phyloP scores from a whole-genome alignment of 2,329 filamentous ascomycete species.

The Aureobasidium sp. region DNA sequence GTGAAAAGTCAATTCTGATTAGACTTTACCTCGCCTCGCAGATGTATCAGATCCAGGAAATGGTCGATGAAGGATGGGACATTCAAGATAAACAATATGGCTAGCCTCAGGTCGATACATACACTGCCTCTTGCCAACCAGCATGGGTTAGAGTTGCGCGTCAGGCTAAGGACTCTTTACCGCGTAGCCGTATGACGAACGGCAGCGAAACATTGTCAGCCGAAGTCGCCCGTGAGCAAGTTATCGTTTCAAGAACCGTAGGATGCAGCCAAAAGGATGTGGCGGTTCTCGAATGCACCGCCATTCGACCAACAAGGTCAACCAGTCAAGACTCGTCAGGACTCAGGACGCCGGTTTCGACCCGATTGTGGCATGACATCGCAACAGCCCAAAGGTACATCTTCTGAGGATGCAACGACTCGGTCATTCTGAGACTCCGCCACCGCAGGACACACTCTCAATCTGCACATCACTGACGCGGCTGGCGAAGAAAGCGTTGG shows the following conservation, averaged over 20 bases:
- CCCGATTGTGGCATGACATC: not conserved
- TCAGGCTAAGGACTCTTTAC: not conserved
- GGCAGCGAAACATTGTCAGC: not conserved
- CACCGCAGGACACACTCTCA: not conserved
- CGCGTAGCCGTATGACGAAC: not conserved
- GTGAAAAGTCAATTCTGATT: slow-evolving; percentile 1
- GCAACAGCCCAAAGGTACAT: not conserved
- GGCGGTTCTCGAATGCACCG: not conserved
- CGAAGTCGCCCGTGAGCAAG: not conserved
- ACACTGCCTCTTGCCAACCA: not conserved
- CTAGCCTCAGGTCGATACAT: not conserved
- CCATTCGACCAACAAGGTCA: not conserved
- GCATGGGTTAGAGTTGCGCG: not conserved
- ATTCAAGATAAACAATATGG: not conserved
- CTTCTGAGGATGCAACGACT: not conserved
- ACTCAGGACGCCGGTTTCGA: not conserved
- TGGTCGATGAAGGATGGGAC: not conserved
- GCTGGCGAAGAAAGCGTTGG: not conserved
- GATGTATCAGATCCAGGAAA: not conserved
- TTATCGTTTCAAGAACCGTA: slow-evolving; percentile 1
- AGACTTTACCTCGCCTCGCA: not conserved
- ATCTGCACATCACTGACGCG: not conserved
- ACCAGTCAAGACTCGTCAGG: not conserved
- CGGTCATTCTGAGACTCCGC: not conserved
- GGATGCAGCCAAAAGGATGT: not conserved